Evolutionary conservation across 2,329 filamentous ascomycete genomes (phyloP).

Genomic region (Lasiodiplodia theobromae): DNA sequence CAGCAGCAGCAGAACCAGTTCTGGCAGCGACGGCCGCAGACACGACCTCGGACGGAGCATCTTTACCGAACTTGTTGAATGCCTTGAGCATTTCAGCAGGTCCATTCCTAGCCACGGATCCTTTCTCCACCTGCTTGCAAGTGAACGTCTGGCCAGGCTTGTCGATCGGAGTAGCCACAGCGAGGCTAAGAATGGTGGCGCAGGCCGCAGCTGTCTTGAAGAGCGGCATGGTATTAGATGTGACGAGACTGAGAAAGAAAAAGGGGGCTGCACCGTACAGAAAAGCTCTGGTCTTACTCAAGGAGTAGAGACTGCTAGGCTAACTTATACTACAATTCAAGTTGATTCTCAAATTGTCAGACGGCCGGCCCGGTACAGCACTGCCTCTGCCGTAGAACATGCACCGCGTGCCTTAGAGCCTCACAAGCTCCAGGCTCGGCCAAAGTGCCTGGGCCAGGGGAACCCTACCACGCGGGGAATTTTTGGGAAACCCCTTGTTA

Average conservation of each 20-base stretch:
- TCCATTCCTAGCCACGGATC: constrained; percentile 47
- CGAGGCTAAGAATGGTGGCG: constrained; percentile 39
- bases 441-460: neutral
- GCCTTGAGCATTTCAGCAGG: constrained; percentile 48
- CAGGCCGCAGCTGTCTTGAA: constrained; percentile 41
- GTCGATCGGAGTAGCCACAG: constrained; percentile 38
- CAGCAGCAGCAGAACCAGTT: constrained; percentile 49
- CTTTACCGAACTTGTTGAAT: constrained; percentile 48
- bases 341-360: too few species aligned
- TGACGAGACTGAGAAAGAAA: constrained; percentile 27
- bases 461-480: neutral
- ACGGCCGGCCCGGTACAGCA: neutral
- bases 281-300: neutral
- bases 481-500: neutral
- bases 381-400: neutral
- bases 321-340: neutral
- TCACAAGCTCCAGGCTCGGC: constrained; percentile 1
- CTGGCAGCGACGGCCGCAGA: constrained; percentile 43
- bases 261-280: too few species aligned
- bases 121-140: constrained; percentile 41
- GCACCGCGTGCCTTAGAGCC: neutral
- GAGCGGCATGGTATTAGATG: constrained; percentile 41
- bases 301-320: neutral
- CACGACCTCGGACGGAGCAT: constrained; percentile 40
- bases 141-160: constrained; percentile 44